Conservation (phyloP, 176 grass and related monocot genomes). For the Oryza officinalis region DNA sequence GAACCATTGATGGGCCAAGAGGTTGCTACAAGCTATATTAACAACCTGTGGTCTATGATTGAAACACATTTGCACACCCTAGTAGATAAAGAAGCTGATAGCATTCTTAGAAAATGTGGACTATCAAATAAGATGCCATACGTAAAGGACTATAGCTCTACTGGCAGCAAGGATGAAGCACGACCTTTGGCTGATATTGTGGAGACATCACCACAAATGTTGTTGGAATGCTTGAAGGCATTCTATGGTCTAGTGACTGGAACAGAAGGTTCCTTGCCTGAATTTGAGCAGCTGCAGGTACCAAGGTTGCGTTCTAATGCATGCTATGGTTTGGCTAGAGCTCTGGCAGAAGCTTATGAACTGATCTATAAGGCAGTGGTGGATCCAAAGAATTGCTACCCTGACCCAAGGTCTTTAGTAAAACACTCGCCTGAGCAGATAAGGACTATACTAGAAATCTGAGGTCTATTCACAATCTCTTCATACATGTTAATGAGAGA, state of each 20-base stretch:
- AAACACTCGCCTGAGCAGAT: conserved; percentile 92
- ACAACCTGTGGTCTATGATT: conserved; percentile 65
- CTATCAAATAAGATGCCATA: conserved; percentile 76
- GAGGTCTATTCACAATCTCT: conserved; percentile 27
- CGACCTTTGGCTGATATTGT: conserved; percentile 59
- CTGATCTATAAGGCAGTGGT: conserved; percentile 71
- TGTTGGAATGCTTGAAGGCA: conserved; percentile 79
- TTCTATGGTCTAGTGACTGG: conserved; percentile 80
- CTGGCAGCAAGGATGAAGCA: conserved; percentile 33
- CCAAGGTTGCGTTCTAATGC: conserved; percentile 80
- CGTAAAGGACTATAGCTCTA: conserved; percentile 54
- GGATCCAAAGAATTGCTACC: conserved; percentile 89
- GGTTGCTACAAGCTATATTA: conserved; percentile 68
- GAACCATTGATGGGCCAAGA: conserved; percentile 73
- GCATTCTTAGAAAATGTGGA: conserved; percentile 67
- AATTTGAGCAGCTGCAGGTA: conserved; percentile 89
- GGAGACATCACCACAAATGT: conserved; percentile 63
- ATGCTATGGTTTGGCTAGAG: conserved; percentile 61
- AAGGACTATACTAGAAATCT: conserved; percentile 91
- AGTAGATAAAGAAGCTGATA: conserved; percentile 74
- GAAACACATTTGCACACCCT: conserved; percentile 57
- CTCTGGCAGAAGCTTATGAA: conserved; percentile 69
- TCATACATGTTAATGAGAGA: conserved; percentile 14
- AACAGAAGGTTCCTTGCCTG: conserved; percentile 84
- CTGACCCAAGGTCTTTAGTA: conserved; percentile 72